Conservation (phyloP, 495 filamentous ascomycete genomes). For the Aspergillus diversus region DNA sequence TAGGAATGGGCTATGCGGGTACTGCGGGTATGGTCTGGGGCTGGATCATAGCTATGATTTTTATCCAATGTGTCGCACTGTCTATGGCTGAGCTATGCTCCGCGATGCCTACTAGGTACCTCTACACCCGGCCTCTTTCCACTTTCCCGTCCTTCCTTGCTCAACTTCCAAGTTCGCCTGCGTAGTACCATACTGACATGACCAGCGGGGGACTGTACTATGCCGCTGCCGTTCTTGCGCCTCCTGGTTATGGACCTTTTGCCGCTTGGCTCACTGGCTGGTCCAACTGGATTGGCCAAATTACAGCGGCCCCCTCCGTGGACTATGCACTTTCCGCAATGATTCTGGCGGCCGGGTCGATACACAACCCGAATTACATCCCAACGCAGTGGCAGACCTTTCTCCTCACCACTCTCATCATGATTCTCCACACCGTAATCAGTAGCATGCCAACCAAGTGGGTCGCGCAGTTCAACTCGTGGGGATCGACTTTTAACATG, state of each 20-base stretch:
- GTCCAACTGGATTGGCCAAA: slow-evolving; percentile 76
- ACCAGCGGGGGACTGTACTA: slow-evolving; percentile 76
- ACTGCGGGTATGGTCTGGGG: slow-evolving; percentile 85
- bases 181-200: slow-evolving; percentile 6
- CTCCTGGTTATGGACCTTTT: slow-evolving; percentile 72
- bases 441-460: slow-evolving; percentile 76
- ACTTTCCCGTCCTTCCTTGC: no score
- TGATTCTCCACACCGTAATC: slow-evolving; percentile 71
- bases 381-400: slow-evolving; percentile 71
- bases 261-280: slow-evolving; percentile 77
- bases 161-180: no score
- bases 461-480: slow-evolving; percentile 77
- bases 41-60: slow-evolving; percentile 75
- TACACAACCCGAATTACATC: slow-evolving; percentile 65
- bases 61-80: slow-evolving; percentile 74
- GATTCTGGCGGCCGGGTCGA: slow-evolving; percentile 73
- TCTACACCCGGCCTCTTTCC: neutral
- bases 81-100: slow-evolving; percentile 69
- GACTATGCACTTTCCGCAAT: slow-evolving; percentile 66
- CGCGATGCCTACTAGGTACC: slow-evolving; percentile 66
- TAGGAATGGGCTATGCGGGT: slow-evolving; percentile 78
- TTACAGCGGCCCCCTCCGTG: slow-evolving; percentile 71
- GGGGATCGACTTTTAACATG: slow-evolving; percentile 76
- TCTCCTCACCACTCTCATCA: slow-evolving; percentile 69
- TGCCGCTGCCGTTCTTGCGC: slow-evolving; percentile 76